Evolutionary conservation across 441 rosid species (phyloP), one percentile per base, ranked within the genome.

Genomic region (Syzygium malaccense): DNA sequence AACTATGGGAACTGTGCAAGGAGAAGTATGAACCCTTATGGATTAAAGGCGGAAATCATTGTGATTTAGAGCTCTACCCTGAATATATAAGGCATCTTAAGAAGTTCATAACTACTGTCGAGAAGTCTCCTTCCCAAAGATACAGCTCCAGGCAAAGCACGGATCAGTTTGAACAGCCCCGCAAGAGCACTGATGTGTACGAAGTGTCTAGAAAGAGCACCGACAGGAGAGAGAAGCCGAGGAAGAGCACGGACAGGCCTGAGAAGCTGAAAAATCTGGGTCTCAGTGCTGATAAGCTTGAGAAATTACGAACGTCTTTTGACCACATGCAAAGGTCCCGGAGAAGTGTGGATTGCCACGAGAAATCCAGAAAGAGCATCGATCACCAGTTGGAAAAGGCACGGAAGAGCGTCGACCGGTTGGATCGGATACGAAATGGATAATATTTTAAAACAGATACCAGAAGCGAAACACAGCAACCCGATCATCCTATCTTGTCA

Each of bases 21-120:
- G 97, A 95, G 90, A 97, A 97, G 91, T 97, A 96, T 32, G 99
- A 98, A 90, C 99, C 99, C 28, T 94, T 97, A 12, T 98, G 99
- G 99, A 92, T 98, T 37, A 93, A 98, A 93, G 98, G 98, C 19
- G 99, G 99, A 83, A 96, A 94, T 94, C 99, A 98, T 64, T 96
- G 99, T 85, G 96, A 98, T 91, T 89, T 98, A 71, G 99, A 98
- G 93, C 98, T 92, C 86, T 95, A 90, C 89, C 99, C 99, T 18
- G 95, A 96, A 89, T 98, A 93, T 87, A 93, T 95, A 92, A 95
- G 96, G 92, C 99, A 98, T 92, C 95, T 98, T 48, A 96, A 97
- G 95, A 98, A 97, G 91, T 98, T 98, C 89, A 91, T 97, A 88
- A 93, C 96, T 45, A 95, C 98, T 2, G 96, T 98, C 6, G 98